A percentile compares a stretch with the other conserved stretches of the same genome.
Conservation (phyloP, 2,329 filamentous ascomycete genomes). For the Drechslerella stenobrocha region DNA sequence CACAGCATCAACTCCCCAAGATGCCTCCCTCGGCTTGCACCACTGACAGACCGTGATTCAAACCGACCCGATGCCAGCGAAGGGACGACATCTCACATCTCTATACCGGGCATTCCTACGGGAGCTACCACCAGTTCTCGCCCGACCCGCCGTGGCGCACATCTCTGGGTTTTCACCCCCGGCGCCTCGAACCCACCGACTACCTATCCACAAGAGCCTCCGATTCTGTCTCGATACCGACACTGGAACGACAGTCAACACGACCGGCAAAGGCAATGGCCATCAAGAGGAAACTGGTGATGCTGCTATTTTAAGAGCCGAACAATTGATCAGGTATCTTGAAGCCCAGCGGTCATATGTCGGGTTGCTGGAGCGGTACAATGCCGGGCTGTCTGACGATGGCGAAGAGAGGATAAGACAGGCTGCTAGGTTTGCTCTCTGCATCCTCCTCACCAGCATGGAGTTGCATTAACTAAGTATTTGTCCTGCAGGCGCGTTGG, state of each 20-base stretch:
- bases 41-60: too few species aligned
- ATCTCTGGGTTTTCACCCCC: constrained; percentile 16
- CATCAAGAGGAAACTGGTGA: not conserved
- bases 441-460: not conserved
- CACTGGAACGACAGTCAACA: constrained; percentile 57
- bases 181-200: constrained; percentile 52
- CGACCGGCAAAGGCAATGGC: constrained; percentile 56
- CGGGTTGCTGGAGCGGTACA: constrained; percentile 84
- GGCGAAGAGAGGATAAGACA: constrained; percentile 80
- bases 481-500: constrained; percentile 25
- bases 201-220: constrained; percentile 53
- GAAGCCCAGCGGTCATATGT: constrained; percentile 83
- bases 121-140: constrained; percentile 31
- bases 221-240: constrained; percentile 48
- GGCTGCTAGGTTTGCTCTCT: constrained; percentile 73
- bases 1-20: not conserved
- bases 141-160: constrained; percentile 51
- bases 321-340: constrained; percentile 79
- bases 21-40: too few species aligned
- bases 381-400: constrained; percentile 87
- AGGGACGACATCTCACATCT: not conserved
- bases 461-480: not conserved
- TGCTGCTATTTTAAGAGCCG: constrained; percentile 51
- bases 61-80: constrained; percentile 10
- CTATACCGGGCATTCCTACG: constrained; percentile 27